Base-by-base conservation (phyloP, 2,329 filamentous ascomycete species). In the Lasiodiplodia gonubiensis region DNA sequence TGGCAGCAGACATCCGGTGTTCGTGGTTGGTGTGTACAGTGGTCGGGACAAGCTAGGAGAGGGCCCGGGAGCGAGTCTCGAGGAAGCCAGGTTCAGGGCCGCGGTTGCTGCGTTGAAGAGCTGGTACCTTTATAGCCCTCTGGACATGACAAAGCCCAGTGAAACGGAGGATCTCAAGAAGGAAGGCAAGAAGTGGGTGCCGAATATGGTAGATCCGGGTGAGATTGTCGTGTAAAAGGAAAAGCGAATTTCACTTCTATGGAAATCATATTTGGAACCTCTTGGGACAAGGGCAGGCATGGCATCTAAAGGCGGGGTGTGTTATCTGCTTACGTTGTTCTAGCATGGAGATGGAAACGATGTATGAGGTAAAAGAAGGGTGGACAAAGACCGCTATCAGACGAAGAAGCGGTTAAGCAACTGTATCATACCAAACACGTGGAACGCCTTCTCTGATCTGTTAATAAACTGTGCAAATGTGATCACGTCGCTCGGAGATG, bases 111-210 rank as follows among this genome's bases (percentile, higher is more conserved):
- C 93, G 21, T 84, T 99, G 75, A 97, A 97, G 85, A 86, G 90
- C 6, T 99, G 95, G 95, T 99, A 99, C 80, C 84, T 99, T 64
- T 99, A 99, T 83, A 94, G 90, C 78, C 94, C 95, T 1, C 76
- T 86, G 39, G 77, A 83, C 27, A 79, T 82, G 7, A 80, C 81
- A 37, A 75, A 86, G 65, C 86, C 86, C 30, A 86, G 83, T 71
- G 83, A 84, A 69, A 82, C 76, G 70, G 78, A 76, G 46, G 74
- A 76, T 11, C 73, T 73, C 57, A 71, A 74, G n/a, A 74, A 77
- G 54, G 73, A 74, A 53, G 72, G 74, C 25, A 75, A 77, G 57
- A 74, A 74, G 30, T 88, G 85, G 83, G 83, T 80, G 73, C 82
- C 85, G n/a, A 83, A 85, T 68, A 80, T 86, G 76, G 79, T 88